A percentile compares a stretch with the other conserved stretches of the same genome.
These are phyloP conservation scores for Dactylellina cionopaga DNA, from an alignment of 2,329 filamentous ascomycete genomes.

Conservation along the genomic window DNA sequence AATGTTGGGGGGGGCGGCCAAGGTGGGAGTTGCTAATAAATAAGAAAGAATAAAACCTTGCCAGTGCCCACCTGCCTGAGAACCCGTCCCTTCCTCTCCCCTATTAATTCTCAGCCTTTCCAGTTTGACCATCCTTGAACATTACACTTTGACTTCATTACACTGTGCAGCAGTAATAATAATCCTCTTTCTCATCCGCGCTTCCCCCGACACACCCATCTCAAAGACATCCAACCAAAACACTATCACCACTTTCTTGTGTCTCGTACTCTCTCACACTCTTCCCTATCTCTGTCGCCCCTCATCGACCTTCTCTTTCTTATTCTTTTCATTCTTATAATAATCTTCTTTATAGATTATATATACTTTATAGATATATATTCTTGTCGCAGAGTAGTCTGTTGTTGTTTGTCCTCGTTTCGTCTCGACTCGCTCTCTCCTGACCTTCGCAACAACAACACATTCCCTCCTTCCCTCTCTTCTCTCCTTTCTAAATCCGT, in stretches of 20 bases:
- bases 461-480: constrained; percentile 8
- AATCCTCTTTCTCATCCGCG: constrained; percentile 47
- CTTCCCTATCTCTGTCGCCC: constrained; percentile 19
- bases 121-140: constrained; percentile 1
- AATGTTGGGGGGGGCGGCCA: too few relatives aligned
- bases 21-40: too few relatives aligned
- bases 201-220: constrained; percentile 27
- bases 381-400: constrained; percentile 46
- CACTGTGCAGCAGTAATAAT: neutral
- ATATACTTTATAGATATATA: too few relatives aligned
- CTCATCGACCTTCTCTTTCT: constrained; percentile 47
- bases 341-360: too few relatives aligned
- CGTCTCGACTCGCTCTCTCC: constrained; percentile 54
- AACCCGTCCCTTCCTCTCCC: constrained; percentile 18
- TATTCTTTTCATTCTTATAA: too few relatives aligned
- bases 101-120: constrained; percentile 6
- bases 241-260: constrained; percentile 21
- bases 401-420: constrained; percentile 53
- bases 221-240: neutral
- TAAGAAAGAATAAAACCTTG: constrained; percentile 50
- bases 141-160: constrained; percentile 2
- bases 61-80: constrained; percentile 26
- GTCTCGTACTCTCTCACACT: constrained; percentile 53
- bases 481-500: constrained; percentile 48
- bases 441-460: constrained; percentile 54